Percentiles rank a stretch among this genome's conserved stretches.
Conservation (phyloP, 768 basidiomycete genomes). For the Panaeolus cyanescens region DNA sequence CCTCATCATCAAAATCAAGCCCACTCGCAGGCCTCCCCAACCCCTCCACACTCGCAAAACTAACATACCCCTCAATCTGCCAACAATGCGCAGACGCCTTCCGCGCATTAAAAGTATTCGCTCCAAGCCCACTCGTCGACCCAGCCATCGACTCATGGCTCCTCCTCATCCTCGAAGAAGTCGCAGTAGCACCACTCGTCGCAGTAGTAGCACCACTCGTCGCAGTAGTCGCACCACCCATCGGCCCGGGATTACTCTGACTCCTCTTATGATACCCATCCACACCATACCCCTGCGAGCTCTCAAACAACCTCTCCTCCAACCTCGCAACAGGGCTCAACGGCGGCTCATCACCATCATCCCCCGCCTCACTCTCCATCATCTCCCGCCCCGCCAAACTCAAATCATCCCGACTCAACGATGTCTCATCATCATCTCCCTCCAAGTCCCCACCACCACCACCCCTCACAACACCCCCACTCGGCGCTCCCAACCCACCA, state of each 20-base stretch:
- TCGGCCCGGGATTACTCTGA: neutral
- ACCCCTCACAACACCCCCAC: neutral
- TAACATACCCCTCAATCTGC: constrained; percentile 63
- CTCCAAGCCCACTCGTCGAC: constrained; percentile 9
- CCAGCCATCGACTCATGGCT: constrained; percentile 2
- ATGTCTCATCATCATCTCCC: neutral
- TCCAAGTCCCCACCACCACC: neutral
- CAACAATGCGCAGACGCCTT: constrained; percentile 60
- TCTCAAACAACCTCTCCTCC: neutral
- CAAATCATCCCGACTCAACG: neutral
- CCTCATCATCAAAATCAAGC: constrained; percentile 11
- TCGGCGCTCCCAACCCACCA: neutral
- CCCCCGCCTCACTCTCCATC: neutral
- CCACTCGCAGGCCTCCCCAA: constrained; percentile 59
- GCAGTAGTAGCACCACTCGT: neutral
- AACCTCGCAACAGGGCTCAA: neutral
- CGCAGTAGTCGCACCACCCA: neutral
- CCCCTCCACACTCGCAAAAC: constrained; percentile 68
- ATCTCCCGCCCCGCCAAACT: neutral
- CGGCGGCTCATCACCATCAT: neutral
- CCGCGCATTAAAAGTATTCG: constrained; percentile 55
- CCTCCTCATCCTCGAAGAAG: neutral
- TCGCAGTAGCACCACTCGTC: neutral
- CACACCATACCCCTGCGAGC: neutral
- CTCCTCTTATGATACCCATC: neutral